Evolutionary conservation across 164 flowering plant genomes (phyloP).

Genomic region (Magnolia changhungtana): DNA sequence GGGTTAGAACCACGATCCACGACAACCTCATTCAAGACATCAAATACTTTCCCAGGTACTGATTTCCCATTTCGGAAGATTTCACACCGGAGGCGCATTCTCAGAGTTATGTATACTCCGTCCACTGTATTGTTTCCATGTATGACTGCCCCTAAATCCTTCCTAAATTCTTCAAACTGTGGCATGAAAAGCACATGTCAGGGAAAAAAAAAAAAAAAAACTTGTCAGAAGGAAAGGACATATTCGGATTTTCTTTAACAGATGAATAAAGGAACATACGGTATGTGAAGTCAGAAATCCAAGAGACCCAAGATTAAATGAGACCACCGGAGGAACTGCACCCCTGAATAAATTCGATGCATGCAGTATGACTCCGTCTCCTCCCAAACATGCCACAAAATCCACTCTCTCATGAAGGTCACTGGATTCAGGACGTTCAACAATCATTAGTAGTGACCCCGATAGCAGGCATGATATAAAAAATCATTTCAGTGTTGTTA

Average conservation of each 20-base stretch:
- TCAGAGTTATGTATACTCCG: slow-evolving; percentile 93
- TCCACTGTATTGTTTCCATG: slow-evolving; percentile 85
- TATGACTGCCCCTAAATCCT: slow-evolving; percentile 78
- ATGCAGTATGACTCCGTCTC: slow-evolving; percentile 98
- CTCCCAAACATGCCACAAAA: slow-evolving; percentile 95
- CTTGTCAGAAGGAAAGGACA: neutral
- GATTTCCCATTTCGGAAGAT: slow-evolving; percentile 91
- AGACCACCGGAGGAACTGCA: slow-evolving; percentile 95
- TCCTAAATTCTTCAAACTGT: slow-evolving; percentile 79
- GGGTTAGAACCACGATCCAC: slow-evolving; percentile 99
- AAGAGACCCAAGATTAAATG: slow-evolving; percentile 98
- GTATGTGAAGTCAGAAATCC: slow-evolving; percentile 97
- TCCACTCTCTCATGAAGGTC: slow-evolving; percentile 97
- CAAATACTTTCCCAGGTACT: slow-evolving; percentile 92
- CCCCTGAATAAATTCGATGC: slow-evolving; percentile 92
- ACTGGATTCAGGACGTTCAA: slow-evolving; percentile 39
- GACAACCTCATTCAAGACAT: slow-evolving; percentile 88
- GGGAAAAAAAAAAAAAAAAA: neutral
- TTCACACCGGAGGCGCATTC: slow-evolving; percentile 94
- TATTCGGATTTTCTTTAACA: neutral
- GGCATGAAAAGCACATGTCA: slow-evolving; percentile 7
- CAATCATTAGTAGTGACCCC: neutral
- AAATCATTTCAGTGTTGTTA: slow-evolving; percentile 1
- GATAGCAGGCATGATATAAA: slow-evolving; percentile 3
- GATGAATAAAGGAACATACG: slow-evolving; percentile 39